These are phyloP conservation scores for Stenogyne calaminthoides DNA, from an alignment of 305 asterid species.

Conservation along the genomic window DNA sequence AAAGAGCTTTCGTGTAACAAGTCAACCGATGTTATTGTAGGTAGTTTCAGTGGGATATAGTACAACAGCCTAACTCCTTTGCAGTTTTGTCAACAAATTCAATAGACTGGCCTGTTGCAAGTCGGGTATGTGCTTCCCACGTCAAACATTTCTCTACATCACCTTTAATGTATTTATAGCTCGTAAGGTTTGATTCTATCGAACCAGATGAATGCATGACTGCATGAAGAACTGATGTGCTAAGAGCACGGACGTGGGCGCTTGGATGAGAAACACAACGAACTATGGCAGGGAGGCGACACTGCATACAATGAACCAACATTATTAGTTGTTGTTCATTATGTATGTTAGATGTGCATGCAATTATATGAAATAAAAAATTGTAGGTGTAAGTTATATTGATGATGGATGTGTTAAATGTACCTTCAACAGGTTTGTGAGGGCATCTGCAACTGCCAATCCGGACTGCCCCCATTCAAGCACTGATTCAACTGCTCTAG, in stretches of 20 bases:
- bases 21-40: background rate
- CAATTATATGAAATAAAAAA: background rate
- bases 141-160: slow-evolving; percentile 70
- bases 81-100: slow-evolving; percentile 62
- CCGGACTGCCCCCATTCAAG: slow-evolving; percentile 82
- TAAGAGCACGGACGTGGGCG: slow-evolving; percentile 83
- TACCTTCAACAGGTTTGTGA: slow-evolving; percentile 76
- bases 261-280: slow-evolving; percentile 79
- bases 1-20: slow-evolving; percentile 2
- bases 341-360: background rate
- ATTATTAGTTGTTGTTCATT: background rate
- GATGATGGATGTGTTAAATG: slow-evolving; percentile 2
- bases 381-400: background rate
- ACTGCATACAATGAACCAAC: slow-evolving; percentile 42
- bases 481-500: slow-evolving; percentile 72
- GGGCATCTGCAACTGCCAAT: slow-evolving; percentile 67
- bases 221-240: slow-evolving; percentile 83
- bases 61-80: slow-evolving; percentile 60
- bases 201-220: slow-evolving; percentile 48
- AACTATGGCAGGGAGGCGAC: slow-evolving; percentile 76
- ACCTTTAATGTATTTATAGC: slow-evolving; percentile 51
- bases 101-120: slow-evolving; percentile 56
- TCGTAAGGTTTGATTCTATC: slow-evolving; percentile 38
- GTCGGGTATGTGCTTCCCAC: slow-evolving; percentile 75
- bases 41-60: too few relatives aligned